Evolutionary conservation across 2,329 filamentous ascomycete genomes (phyloP).

Genomic region (Botrytis paeoniae): DNA sequence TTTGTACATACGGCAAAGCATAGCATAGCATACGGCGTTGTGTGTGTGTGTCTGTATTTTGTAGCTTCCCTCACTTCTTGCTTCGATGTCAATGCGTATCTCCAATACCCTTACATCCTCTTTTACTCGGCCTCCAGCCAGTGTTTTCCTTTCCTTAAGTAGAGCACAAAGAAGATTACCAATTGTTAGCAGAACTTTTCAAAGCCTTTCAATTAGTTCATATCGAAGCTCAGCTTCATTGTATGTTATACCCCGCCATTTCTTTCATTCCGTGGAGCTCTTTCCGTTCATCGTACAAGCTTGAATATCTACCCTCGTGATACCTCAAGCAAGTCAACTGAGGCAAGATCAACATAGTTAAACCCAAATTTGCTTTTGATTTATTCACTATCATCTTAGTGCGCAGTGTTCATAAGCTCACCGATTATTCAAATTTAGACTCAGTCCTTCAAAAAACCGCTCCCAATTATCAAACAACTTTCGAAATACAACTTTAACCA

Average conservation of each 20-base stretch:
- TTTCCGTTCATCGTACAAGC: neutral
- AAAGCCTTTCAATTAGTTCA: slow-evolving; percentile 16
- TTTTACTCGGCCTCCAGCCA: slow-evolving; percentile 30
- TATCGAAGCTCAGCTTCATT: slow-evolving; percentile 17
- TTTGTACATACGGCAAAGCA: neutral
- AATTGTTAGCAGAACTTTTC: slow-evolving; percentile 20
- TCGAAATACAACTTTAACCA: slow-evolving; percentile 26
- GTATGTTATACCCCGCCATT: slow-evolving; percentile 18
- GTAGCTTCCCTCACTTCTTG: neutral
- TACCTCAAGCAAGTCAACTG: neutral
- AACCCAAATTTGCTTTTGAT: neutral
- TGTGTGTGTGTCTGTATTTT: neutral
- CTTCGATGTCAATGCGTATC: slow-evolving; percentile 34
- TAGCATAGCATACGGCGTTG: neutral
- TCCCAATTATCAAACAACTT: slow-evolving; percentile 27
- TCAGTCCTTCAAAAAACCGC: slow-evolving; percentile 25
- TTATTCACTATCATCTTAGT: slow-evolving; percentile 1
- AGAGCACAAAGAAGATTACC: slow-evolving; percentile 29
- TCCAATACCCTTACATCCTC: slow-evolving; percentile 29
- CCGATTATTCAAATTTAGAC: slow-evolving; percentile 24
- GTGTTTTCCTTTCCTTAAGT: slow-evolving; percentile 22
- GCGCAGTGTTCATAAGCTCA: slow-evolving; percentile 6
- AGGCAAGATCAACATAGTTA: neutral
- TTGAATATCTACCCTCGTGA: slow-evolving; percentile 4
- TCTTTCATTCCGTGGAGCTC: slow-evolving; percentile 10